Evolutionary conservation across 2,329 filamentous ascomycete genomes (phyloP).

Genomic region (Penicillium polonicum): DNA sequence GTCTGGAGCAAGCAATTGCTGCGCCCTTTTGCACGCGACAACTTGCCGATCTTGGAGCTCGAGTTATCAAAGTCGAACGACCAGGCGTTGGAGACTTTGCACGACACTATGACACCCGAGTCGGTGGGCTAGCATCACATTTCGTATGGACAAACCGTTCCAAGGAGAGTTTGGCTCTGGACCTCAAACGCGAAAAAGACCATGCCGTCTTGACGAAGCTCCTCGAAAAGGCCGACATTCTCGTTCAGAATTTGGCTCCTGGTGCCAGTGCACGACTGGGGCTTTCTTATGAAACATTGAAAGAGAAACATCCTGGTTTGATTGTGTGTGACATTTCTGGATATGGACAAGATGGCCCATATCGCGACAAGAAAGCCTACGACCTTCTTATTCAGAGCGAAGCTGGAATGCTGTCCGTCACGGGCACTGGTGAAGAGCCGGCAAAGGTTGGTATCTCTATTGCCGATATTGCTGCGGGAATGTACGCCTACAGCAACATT

Average conservation of each 20-base stretch:
- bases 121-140: constrained; percentile 53
- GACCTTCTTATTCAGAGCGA: constrained; percentile 57
- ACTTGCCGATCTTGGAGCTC: constrained; percentile 54
- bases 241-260: constrained; percentile 56
- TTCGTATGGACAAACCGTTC: constrained; percentile 58
- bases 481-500: constrained; percentile 54
- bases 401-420: constrained; percentile 53
- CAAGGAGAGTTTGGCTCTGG: constrained; percentile 54
- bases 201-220: constrained; percentile 46
- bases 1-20: constrained; percentile 56
- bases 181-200: constrained; percentile 49
- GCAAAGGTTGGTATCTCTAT: constrained; percentile 57
- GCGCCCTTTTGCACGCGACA: constrained; percentile 57
- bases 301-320: constrained; percentile 44
- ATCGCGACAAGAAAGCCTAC: constrained; percentile 56
- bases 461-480: constrained; percentile 55
- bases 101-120: constrained; percentile 51
- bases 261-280: constrained; percentile 51
- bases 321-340: constrained; percentile 58
- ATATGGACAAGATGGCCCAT: constrained; percentile 53
- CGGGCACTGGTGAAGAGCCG: constrained; percentile 46
- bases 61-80: constrained; percentile 57
- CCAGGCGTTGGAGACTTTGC: constrained; percentile 55
- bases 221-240: constrained; percentile 49
- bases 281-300: constrained; percentile 47